These are phyloP conservation scores for Selaginella moellendorffii DNA, from an alignment of 75 land plant species.

Conservation along the genomic window DNA sequence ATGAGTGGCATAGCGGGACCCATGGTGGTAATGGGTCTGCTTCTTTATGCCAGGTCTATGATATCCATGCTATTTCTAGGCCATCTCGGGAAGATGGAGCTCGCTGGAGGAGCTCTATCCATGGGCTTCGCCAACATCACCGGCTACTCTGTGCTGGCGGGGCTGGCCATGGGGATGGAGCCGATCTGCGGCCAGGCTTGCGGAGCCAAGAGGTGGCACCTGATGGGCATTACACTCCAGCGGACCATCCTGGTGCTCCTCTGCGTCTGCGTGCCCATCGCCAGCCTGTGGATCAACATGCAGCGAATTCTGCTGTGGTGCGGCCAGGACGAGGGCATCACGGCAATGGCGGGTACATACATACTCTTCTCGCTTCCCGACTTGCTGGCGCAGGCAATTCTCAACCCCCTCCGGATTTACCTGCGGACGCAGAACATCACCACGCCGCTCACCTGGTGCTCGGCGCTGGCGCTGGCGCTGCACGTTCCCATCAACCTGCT, in stretches of 20 bases:
- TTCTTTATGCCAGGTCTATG: constrained; percentile 38
- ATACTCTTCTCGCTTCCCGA: constrained; percentile 37
- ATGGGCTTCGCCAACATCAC: constrained; percentile 53
- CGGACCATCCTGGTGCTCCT: constrained; percentile 34
- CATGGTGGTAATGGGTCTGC: constrained; percentile 34
- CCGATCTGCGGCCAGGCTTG: constrained; percentile 56
- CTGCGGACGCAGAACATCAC: constrained; percentile 40
- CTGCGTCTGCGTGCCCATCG: constrained; percentile 28
- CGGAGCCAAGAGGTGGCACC: constrained; percentile 28
- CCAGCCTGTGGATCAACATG: constrained; percentile 34
- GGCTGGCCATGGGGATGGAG: constrained; percentile 61
- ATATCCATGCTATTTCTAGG: constrained; percentile 50
- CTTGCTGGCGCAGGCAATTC: constrained; percentile 31
- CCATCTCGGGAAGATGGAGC: constrained; percentile 32
- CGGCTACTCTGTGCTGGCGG: constrained; percentile 50
- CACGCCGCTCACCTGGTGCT: constrained; percentile 34
- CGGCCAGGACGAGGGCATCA: constrained; percentile 31
- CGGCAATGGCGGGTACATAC: constrained; percentile 26
- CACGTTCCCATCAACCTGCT: constrained; percentile 46
- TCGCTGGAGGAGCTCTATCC: constrained; percentile 50
- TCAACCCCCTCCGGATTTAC: constrained; percentile 41
- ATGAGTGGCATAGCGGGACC: constrained; percentile 35
- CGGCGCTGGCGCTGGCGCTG: constrained; percentile 25
- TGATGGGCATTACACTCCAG: constrained; percentile 38
- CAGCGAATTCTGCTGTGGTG: constrained; percentile 23